Evolutionary conservation across 108 stramenopile species (phyloP).

Genomic region (Skeletonema marinoi): DNA sequence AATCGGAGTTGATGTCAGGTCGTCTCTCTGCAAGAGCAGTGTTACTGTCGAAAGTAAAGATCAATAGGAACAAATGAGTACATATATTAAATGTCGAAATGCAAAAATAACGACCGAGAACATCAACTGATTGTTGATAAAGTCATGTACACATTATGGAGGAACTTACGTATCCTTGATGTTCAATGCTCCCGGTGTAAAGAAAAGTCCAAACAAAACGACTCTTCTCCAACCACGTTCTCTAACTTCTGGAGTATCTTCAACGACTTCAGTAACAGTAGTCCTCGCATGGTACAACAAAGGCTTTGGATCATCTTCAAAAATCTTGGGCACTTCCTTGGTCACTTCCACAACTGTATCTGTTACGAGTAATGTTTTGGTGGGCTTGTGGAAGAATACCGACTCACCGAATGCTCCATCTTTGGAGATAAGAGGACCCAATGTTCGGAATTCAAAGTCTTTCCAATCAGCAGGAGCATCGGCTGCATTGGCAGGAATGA

Average conservation of each 20-base stretch:
- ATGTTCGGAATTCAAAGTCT: constrained; percentile 72
- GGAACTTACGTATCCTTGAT: constrained; percentile 65
- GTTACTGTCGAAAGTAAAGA: constrained; percentile 20
- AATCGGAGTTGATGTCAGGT: constrained; percentile 82
- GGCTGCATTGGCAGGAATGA: constrained; percentile 48
- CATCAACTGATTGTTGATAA: background rate
- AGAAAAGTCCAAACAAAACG: constrained; percentile 89
- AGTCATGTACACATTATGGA: background rate
- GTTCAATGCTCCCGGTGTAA: constrained; percentile 80
- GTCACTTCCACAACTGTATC: constrained; percentile 90
- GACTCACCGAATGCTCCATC: constrained; percentile 94
- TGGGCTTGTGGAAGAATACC: constrained; percentile 87
- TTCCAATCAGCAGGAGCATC: constrained; percentile 78
- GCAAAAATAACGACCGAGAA: background rate
- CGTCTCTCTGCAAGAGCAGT: constrained; percentile 75
- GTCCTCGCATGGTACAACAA: constrained; percentile 93
- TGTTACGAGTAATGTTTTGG: constrained; percentile 87
- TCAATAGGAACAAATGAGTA: background rate
- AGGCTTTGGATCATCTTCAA: constrained; percentile 82
- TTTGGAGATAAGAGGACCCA: constrained; percentile 89
- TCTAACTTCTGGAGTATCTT: constrained; percentile 76
- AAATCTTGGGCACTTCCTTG: constrained; percentile 81
- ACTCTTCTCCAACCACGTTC: constrained; percentile 90
- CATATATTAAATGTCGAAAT: background rate
- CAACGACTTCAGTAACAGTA: constrained; percentile 78